These are phyloP conservation scores for Trifolium subterraneum DNA, from an alignment of 306 rosid species.

Conservation along the genomic window DNA sequence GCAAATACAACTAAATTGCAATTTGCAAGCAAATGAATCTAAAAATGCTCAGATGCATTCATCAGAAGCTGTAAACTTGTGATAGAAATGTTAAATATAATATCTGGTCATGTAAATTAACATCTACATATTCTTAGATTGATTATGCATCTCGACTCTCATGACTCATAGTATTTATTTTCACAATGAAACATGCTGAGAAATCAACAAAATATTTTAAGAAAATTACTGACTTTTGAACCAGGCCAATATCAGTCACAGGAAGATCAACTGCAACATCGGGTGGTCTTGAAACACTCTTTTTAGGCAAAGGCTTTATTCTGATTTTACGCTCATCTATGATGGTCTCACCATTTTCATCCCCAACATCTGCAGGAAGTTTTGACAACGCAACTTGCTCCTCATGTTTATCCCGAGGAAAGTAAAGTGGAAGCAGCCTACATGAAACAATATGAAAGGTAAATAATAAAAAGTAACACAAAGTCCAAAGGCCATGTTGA, in stretches of 20 bases:
- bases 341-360: constrained; percentile 97
- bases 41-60: neutral
- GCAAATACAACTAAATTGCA: constrained; percentile 28
- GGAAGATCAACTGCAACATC: constrained; percentile 69
- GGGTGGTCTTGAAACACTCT: constrained; percentile 60
- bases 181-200: neutral
- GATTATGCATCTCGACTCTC: constrained; percentile 7
- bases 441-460: constrained; percentile 35
- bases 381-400: constrained; percentile 87
- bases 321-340: constrained; percentile 97
- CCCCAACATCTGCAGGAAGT: constrained; percentile 99
- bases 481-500: constrained; percentile 18
- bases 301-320: constrained; percentile 91
- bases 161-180: neutral
- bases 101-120: constrained; percentile 31
- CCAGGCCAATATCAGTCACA: constrained; percentile 79
- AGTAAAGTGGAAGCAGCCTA: constrained; percentile 97
- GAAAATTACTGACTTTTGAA: constrained; percentile 66
- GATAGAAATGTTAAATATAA: constrained; percentile 2
- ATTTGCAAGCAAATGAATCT: constrained; percentile 5
- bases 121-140: neutral
- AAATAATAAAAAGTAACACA: constrained; percentile 11
- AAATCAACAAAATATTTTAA: constrained; percentile 4
- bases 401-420: constrained; percentile 94
- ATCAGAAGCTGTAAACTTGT: constrained; percentile 30